These are phyloP conservation scores for Nannochloropsis granulata DNA, from an alignment of 108 stramenopile species.

Conservation along the genomic window DNA sequence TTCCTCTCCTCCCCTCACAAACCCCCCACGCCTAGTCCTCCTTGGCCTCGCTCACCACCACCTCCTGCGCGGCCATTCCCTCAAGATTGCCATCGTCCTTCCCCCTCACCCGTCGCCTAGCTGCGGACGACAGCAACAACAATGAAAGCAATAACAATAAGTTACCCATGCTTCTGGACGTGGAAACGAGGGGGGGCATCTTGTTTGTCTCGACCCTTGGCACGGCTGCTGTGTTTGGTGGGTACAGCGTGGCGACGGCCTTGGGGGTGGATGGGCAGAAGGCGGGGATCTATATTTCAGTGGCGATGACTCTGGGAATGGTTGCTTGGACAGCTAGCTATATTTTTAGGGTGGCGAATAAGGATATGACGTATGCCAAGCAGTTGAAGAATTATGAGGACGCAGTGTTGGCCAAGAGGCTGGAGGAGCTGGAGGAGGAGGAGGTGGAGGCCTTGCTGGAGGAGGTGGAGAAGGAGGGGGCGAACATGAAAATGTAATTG, in stretches of 20 bases:
- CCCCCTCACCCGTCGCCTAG: not conserved
- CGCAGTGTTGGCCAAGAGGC: constrained; percentile 71
- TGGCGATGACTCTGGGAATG: not conserved
- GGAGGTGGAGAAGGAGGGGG: constrained; percentile 51
- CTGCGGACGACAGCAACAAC: not conserved
- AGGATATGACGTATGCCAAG: constrained; percentile 87
- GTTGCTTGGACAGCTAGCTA: constrained; percentile 42
- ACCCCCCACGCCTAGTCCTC: not conserved
- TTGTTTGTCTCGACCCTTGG: not conserved
- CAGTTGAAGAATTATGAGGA: constrained; percentile 84
- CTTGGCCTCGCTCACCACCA: not conserved
- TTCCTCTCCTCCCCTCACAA: not conserved
- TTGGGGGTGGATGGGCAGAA: not conserved
- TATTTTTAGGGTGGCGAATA: constrained; percentile 74
- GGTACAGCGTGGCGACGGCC: not conserved
- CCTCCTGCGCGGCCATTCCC: too few relatives aligned
- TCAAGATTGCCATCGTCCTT: not conserved
- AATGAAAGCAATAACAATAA: not conserved
- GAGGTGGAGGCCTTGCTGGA: constrained; percentile 71
- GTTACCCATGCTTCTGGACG: not conserved
- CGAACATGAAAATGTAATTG: not conserved
- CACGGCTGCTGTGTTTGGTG: not conserved
- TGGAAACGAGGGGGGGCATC: not conserved
- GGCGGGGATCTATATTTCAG: not conserved
- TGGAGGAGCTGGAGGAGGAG: constrained; percentile 81